Evolutionary conservation across 106 monocot genomes (phyloP).

Genomic region (Phalaenopsis equestris): DNA sequence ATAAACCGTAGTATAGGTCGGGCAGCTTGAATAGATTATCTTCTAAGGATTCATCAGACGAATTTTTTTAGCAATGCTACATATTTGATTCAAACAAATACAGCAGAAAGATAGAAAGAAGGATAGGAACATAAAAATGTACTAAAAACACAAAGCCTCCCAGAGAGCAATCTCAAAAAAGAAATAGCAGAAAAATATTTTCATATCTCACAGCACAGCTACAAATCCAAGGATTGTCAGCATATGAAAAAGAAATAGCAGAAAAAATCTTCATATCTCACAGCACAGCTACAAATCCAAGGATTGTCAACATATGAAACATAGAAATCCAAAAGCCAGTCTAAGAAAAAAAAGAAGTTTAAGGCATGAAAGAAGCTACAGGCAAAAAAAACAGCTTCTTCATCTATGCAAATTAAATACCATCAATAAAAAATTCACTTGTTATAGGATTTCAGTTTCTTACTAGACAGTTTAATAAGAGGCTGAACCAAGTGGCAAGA

Average conservation of each 20-base stretch:
- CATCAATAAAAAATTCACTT: background rate
- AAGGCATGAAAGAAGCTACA: background rate
- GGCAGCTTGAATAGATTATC: background rate
- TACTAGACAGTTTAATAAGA: background rate
- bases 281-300: background rate
- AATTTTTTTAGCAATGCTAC: background rate
- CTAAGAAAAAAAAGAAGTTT: background rate
- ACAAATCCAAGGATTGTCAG: background rate
- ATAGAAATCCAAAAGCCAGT: background rate
- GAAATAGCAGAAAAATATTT: background rate
- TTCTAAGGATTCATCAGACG: background rate
- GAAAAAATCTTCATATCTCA: background rate
- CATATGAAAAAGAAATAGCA: background rate
- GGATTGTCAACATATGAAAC: background rate
- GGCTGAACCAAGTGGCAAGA: background rate
- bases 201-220: background rate
- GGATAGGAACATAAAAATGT: background rate
- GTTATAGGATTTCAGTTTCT: background rate
- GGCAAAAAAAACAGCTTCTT: background rate
- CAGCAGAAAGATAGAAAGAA: background rate
- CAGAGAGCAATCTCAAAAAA: background rate
- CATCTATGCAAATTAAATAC: background rate
- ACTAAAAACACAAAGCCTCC: background rate
- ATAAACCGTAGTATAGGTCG: conserved; percentile 3
- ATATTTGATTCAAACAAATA: background rate